Conservation (phyloP, 2,329 filamentous ascomycete genomes). For the Colletotrichum melonis region DNA sequence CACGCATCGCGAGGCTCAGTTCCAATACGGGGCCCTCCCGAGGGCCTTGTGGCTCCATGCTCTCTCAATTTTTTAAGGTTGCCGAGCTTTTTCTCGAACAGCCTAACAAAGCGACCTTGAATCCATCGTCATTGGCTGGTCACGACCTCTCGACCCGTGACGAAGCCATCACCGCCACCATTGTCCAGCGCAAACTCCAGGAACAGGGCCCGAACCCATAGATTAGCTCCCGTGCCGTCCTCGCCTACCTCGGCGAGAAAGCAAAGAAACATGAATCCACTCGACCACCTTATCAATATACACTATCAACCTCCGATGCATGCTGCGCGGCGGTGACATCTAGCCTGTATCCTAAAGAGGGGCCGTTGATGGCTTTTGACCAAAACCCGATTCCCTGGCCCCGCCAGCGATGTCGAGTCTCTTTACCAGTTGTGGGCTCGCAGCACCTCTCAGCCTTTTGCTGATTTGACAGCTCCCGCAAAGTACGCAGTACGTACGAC, state of each 20-base stretch:
- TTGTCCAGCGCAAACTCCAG: slow-evolving; percentile 17
- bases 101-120: neutral
- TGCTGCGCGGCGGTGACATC: neutral
- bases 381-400: neutral
- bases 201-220: neutral
- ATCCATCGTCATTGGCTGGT: slow-evolving; percentile 1
- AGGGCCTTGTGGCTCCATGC: neutral
- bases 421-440: neutral
- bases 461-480: neutral
- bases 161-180: slow-evolving; percentile 25
- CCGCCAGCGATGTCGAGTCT: neutral
- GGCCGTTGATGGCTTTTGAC: neutral
- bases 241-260: neutral
- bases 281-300: slow-evolving; percentile 14
- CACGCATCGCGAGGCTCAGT: slow-evolving; percentile 3
- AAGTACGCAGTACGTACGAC: neutral
- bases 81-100: slow-evolving; percentile 1
- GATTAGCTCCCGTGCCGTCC: slow-evolving; percentile 7
- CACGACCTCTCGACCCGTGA: neutral
- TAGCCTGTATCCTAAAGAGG: neutral
- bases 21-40: slow-evolving; percentile 15
- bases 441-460: neutral
- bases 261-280: neutral
- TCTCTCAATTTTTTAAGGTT: slow-evolving; percentile 1
- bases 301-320: neutral